Percentiles rank a stretch among this genome's conserved stretches.
phyloP scores from a whole-genome alignment of 768 basidiomycete species.

The Harrya chromipes region DNA sequence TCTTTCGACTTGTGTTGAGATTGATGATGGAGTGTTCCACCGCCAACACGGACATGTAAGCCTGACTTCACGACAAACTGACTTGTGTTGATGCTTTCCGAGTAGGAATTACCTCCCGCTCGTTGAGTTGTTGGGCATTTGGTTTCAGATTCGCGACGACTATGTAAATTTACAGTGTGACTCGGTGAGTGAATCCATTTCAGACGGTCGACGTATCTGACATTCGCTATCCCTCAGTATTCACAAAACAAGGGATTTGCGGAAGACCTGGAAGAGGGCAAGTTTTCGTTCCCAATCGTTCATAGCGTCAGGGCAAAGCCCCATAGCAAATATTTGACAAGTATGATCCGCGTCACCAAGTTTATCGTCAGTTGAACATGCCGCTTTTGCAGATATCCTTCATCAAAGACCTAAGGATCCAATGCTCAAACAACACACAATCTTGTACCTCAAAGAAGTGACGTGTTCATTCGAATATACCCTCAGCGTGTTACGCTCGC shows the following conservation, averaged over 20 bases:
- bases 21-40: constrained; percentile 91
- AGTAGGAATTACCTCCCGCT: constrained; percentile 54
- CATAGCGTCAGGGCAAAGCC: constrained; percentile 81
- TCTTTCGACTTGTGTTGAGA: constrained; percentile 87
- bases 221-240: constrained; percentile 49
- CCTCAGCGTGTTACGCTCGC: constrained; percentile 55
- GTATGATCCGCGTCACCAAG: constrained; percentile 42
- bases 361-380: background rate
- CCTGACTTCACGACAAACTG: background rate
- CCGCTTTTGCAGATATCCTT: constrained; percentile 63
- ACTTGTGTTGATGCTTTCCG: background rate
- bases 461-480: constrained; percentile 92
- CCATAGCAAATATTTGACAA: constrained; percentile 77
- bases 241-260: constrained; percentile 82
- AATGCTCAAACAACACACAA: constrained; percentile 76
- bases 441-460: constrained; percentile 69
- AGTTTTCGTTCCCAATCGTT: constrained; percentile 95
- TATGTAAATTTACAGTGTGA: constrained; percentile 38
- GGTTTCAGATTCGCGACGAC: constrained; percentile 61
- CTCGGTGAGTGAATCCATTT: constrained; percentile 5
- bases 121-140: constrained; percentile 53
- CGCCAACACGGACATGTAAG: constrained; percentile 55
- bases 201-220: background rate
- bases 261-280: constrained; percentile 94
- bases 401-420: constrained; percentile 83